These are phyloP conservation scores for Zalaria obscura DNA, from an alignment of 2,329 filamentous ascomycete species.

Conservation along the genomic window DNA sequence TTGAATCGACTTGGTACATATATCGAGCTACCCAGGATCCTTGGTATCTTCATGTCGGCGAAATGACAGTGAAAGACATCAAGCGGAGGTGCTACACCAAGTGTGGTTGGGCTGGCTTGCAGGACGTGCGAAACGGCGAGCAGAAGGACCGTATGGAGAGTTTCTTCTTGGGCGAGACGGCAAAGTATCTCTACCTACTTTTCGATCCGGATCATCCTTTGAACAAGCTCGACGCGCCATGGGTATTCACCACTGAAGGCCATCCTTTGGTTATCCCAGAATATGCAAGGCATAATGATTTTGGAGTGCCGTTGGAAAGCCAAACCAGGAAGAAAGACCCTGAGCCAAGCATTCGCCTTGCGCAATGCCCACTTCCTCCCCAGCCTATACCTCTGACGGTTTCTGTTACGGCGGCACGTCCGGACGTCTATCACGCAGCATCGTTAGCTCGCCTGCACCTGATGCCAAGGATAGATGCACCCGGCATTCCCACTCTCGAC, in stretches of 20 bases:
- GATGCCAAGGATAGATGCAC: slow-evolving; percentile 45
- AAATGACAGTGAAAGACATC: slow-evolving; percentile 88
- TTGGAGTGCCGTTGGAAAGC: background rate
- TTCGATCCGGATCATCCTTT: slow-evolving; percentile 78
- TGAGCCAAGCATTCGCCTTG: background rate
- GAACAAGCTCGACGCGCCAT: slow-evolving; percentile 73
- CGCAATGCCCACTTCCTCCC: slow-evolving; percentile 49
- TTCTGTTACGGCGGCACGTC: slow-evolving; percentile 64
- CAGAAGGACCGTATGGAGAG: slow-evolving; percentile 94
- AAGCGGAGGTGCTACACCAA: slow-evolving; percentile 74
- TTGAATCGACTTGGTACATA: slow-evolving; percentile 93
- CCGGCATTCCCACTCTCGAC: slow-evolving; percentile 39
- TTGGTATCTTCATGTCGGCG: slow-evolving; percentile 90
- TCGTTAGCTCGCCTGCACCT: slow-evolving; percentile 70
- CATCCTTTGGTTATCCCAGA: slow-evolving; percentile 77
- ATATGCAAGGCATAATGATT: background rate
- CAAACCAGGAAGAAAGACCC: background rate
- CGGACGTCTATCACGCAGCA: slow-evolving; percentile 79
- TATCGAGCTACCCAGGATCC: slow-evolving; percentile 87
- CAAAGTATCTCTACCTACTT: slow-evolving; percentile 87
- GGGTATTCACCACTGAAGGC: slow-evolving; percentile 91
- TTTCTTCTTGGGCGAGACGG: slow-evolving; percentile 93
- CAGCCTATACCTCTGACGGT: slow-evolving; percentile 50
- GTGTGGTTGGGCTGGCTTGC: slow-evolving; percentile 84
- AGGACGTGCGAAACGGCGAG: slow-evolving; percentile 51